These are phyloP conservation scores for Capronia coronata DNA, from an alignment of 2,329 filamentous ascomycete genomes.

Conservation along the genomic window DNA sequence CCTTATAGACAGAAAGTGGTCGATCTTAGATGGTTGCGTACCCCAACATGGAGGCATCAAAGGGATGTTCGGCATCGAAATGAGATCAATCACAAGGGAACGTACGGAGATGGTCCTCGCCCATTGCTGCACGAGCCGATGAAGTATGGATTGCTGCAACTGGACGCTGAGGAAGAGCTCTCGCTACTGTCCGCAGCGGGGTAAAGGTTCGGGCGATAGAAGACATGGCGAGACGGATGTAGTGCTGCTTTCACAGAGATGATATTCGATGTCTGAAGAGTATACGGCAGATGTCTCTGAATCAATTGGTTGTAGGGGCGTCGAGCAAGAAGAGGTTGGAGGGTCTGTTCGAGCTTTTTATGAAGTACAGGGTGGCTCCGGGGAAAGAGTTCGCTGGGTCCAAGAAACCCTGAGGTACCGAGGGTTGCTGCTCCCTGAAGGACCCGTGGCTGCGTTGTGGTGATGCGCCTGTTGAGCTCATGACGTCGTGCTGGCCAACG, in stretches of 20 bases:
- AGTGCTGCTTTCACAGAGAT: too few species aligned
- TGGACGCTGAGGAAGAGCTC: constrained; percentile 8
- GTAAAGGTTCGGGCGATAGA: constrained; percentile 15
- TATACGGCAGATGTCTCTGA: too few species aligned
- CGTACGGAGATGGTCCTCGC: constrained; percentile 21
- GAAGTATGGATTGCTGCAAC: constrained; percentile 21
- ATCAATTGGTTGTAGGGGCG: too few species aligned
- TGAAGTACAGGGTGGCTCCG: neutral
- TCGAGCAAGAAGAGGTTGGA: neutral
- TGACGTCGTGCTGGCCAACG: constrained; percentile 7
- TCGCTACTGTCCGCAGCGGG: constrained; percentile 12
- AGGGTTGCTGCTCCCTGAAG: neutral
- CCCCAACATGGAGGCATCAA: too few species aligned
- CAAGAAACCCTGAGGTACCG: neutral
- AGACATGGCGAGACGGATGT: constrained; percentile 18
- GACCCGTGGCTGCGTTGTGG: neutral
- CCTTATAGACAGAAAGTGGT: too few species aligned
- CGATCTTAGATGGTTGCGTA: too few species aligned
- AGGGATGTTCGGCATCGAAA: too few species aligned
- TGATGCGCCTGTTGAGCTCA: neutral
- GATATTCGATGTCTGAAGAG: too few species aligned
- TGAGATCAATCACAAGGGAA: neutral
- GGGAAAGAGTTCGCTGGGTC: neutral
- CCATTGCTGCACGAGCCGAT: constrained; percentile 16
- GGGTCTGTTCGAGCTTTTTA: neutral